Evolutionary conservation across 805 yeast species (phyloP), one percentile per base, ranked within the genome.

Genomic region (Ogataea methanolica): DNA sequence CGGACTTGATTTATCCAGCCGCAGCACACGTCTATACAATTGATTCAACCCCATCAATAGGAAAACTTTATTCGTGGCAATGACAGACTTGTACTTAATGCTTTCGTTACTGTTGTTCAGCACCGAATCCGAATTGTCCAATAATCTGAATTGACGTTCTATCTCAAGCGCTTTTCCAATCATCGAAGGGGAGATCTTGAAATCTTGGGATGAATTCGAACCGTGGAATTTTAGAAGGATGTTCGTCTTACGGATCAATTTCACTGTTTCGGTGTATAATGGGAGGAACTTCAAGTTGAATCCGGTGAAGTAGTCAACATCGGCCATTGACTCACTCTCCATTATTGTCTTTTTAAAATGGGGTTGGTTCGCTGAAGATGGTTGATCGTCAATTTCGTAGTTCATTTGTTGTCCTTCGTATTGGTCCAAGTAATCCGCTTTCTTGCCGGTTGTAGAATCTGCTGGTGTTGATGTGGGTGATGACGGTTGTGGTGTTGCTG

Each of bases 231-330:
- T 45, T 15, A 56, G 42, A 2, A 48, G 37, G 6, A 65, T 35
- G 23, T 64, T 59, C 26, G 62, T 48, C 42, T 62, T 54, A 42
- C 72, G 65, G 22, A 76, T 69, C 39, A 79, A 52, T 38, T 60
- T 55, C 15, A 73, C 63, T 9, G 83, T 72, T 39, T 78, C 74
- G 19, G 83, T 73, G 51, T 79, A 78, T 33, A 75, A 71, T 0
- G 86, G 83, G 19, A 86, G 66, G 47, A 85, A 72, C 50, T 71
- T 72, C 12, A 82, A 69, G 53, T 86, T 90, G 60, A 87, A 79
- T 1, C 94, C 95, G 45, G 76, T 67, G 43, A 83, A 68, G 47
- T 75, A 77, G 58, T 84, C 89, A 43, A 84, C 78, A 53, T 78
- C 80, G 31, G 64, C 63, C 35, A 57, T 59, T 0, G 66, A 58